Base-by-base conservation (phyloP, 306 rosid species). In the Sechiopsis laciniata region DNA sequence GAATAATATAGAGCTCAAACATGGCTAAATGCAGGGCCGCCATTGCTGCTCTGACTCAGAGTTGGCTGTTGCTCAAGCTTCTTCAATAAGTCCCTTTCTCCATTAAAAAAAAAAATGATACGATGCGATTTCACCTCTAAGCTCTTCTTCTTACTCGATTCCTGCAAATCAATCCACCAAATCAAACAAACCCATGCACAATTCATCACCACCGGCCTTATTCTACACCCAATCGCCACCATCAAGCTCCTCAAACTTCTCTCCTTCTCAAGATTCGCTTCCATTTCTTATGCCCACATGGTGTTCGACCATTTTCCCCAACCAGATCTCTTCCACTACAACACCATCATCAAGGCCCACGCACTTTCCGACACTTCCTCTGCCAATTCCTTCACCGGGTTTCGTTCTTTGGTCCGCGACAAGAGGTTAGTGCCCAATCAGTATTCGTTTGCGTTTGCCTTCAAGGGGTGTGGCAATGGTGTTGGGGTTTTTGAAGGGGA, bases 401-500 rank as follows among this genome's bases (percentile, higher is more conserved):
- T 84, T 79, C 77, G 75, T 10, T 81, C 46, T 2, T 29, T 88
- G 19, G 67, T 59, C 63, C 77, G 76, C 20, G 80, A 69, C 63
- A 75, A 24, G 0, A 62, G 74, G 60, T 62, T 80, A 67, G 40
- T 40, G 12, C 84, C 85, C 7, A 88, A 86, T 72, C 80, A 16
- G 61, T 88, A 86, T 75, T 81, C 83, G 57, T 84, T 88, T 82
- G 88, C 86, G 77, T 86, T 84, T 71, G 35, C 79, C 72, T 84
- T 82, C 35, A 60, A 83, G 78, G 90, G 83, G 0, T 86, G 90
- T 76, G 87, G 88, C 63, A 88, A 80, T 32, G 88, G 90, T 19
- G 54, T 88, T 80, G 64, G 77, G 3, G 55, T 86, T 71, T 67
- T 19, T 55, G 83, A 82, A 42, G 93, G 90, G 3, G 82, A 86